Conservation (phyloP, 176 grass and related monocot genomes). For the Aegilops speltoides region DNA sequence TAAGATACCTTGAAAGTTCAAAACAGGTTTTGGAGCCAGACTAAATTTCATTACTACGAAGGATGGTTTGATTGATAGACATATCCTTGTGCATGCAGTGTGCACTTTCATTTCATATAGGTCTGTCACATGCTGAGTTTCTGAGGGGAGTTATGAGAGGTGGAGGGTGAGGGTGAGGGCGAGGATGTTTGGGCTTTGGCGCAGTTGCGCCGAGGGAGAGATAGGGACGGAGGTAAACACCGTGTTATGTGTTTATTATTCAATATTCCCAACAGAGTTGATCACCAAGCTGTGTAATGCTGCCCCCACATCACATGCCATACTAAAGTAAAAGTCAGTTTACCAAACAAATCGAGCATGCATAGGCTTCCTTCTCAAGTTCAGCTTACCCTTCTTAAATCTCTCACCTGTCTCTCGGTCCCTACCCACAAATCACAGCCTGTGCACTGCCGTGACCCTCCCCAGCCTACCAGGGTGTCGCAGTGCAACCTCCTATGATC, state of each 20-base stretch:
- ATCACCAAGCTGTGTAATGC: too few relatives aligned
- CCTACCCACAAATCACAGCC: neutral
- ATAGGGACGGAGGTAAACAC: too few relatives aligned
- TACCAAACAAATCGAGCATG: neutral
- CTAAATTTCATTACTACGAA: neutral
- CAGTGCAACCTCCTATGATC: constrained; percentile 12
- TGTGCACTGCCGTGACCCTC: neutral
- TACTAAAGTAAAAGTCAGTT: constrained; percentile 17
- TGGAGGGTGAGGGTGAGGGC: too few relatives aligned
- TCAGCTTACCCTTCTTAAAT: neutral
- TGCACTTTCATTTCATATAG: constrained; percentile 2
- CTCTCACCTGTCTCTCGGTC: neutral
- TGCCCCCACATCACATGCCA: neutral
- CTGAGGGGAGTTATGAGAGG: too few relatives aligned
- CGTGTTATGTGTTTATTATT: too few relatives aligned
- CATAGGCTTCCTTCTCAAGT: neutral
- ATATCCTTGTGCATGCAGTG: constrained; percentile 9
- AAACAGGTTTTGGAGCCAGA: too few relatives aligned
- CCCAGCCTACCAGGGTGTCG: neutral
- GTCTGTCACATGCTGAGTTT: too few relatives aligned
- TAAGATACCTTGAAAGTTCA: too few relatives aligned
- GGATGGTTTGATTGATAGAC: neutral
- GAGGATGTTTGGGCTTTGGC: too few relatives aligned
- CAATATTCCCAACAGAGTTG: too few relatives aligned
- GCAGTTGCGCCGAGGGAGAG: too few relatives aligned